phyloP scores from a whole-genome alignment of 73 alveolate species.

The Tetrahymena elliotti region DNA sequence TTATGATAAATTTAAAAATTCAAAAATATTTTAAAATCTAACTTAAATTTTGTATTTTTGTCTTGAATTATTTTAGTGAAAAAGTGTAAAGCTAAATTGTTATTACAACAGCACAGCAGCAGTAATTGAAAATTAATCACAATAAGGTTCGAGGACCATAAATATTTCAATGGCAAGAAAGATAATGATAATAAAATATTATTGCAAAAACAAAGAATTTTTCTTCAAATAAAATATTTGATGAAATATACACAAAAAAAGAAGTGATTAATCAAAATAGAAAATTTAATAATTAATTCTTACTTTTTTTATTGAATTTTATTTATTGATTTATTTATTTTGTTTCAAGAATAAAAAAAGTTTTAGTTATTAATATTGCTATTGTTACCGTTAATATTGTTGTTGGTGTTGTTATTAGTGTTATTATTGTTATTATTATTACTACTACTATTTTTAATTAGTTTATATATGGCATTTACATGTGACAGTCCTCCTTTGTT shows the following conservation, averaged over 20 bases:
- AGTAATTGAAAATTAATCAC: not conserved
- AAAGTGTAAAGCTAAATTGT: too few species aligned
- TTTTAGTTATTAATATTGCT: not conserved
- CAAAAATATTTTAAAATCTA: too few species aligned
- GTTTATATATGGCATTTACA: conserved; percentile 23
- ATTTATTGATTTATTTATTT: too few species aligned
- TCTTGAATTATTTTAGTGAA: too few species aligned
- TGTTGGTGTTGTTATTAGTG: not conserved
- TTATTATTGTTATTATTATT: not conserved
- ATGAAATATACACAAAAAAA: not conserved
- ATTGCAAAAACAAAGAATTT: not conserved
- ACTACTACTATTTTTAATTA: conserved; percentile 2
- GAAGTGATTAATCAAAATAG: not conserved
- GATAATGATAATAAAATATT: too few species aligned
- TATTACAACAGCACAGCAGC: too few species aligned
- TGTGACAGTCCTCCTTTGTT: conserved; percentile 24
- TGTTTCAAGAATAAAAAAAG: not conserved
- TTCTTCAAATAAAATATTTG: not conserved
- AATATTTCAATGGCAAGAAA: not conserved
- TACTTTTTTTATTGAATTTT: too few species aligned
- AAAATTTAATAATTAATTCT: too few species aligned
- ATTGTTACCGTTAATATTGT: not conserved
- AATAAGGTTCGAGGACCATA: too few species aligned
- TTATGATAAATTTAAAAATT: too few species aligned
- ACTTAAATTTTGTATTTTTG: too few species aligned